Percentiles rank a stretch among this genome's conserved stretches.
Evolutionary conservation across 805 yeast genomes (phyloP).

Genomic region (Nakazawaea anatomiae): DNA sequence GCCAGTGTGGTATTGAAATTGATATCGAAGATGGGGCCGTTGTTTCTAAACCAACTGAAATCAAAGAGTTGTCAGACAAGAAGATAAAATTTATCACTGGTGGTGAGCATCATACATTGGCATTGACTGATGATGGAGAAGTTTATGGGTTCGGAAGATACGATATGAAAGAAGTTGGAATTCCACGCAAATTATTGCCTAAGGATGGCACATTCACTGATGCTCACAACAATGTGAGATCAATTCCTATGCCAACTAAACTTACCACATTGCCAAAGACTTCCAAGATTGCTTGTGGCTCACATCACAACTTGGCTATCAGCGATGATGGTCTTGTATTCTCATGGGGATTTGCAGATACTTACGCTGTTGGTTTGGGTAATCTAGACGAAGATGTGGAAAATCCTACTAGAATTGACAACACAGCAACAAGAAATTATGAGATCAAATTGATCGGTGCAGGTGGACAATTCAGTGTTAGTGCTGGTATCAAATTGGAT

Average conservation of each 20-base stretch:
- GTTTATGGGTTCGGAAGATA: conserved; percentile 84
- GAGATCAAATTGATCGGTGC: conserved; percentile 74
- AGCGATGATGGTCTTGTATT: conserved; percentile 79
- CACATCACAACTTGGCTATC: conserved; percentile 88
- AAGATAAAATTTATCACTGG: conserved; percentile 64
- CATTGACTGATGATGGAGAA: conserved; percentile 66
- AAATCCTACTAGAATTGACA: conserved; percentile 80
- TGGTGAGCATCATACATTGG: conserved; percentile 92
- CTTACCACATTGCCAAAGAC: conserved; percentile 52
- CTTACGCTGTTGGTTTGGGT: conserved; percentile 94
- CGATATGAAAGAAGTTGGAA: conserved; percentile 92
- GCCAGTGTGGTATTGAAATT: conserved; percentile 86
- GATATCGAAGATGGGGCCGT: conserved; percentile 82
- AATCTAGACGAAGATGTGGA: conserved; percentile 78
- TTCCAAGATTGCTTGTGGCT: conserved; percentile 68
- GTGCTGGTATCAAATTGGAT: conserved; percentile 69
- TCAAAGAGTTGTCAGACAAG: conserved; percentile 56
- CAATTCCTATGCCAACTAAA: conserved; percentile 80
- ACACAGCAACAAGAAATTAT: conserved; percentile 86
- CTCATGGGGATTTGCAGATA: conserved; percentile 98
- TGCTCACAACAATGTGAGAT: conserved; percentile 72
- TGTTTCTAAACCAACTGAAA: conserved; percentile 69
- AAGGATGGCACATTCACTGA: conserved; percentile 65
- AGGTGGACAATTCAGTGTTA: conserved; percentile 93
- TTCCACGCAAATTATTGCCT: conserved; percentile 61